Evolutionary conservation across 2,329 filamentous ascomycete species (phyloP).

Genomic region (Bipolaris bicolor): DNA sequence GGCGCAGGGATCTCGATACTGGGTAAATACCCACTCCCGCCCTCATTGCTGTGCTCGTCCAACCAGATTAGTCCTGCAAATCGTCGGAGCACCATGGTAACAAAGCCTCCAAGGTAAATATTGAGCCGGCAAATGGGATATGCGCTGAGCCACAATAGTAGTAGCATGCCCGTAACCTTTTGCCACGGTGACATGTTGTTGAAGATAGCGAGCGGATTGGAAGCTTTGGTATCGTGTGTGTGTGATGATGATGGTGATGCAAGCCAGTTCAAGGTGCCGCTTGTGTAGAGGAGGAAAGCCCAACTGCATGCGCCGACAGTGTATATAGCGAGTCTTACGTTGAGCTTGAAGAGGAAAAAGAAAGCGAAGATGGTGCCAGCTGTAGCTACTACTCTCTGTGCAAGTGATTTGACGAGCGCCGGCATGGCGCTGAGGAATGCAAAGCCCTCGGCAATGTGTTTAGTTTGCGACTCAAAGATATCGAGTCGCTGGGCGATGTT

Average conservation of each 20-base stretch:
- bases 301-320: conserved; percentile 26
- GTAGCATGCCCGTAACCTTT: conserved; percentile 17
- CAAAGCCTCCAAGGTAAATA: conserved; percentile 14
- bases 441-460: conserved; percentile 30
- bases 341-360: conserved; percentile 22
- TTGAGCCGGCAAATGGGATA: conserved; percentile 28
- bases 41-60: conserved; percentile 23
- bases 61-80: conserved; percentile 21
- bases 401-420: conserved; percentile 12
- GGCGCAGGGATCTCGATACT: conserved; percentile 27
- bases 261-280: conserved; percentile 23
- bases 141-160: conserved; percentile 26
- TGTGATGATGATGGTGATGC: conserved; percentile 1
- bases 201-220: not conserved
- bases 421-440: conserved; percentile 31
- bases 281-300: conserved; percentile 23
- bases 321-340: conserved; percentile 23
- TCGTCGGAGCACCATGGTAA: conserved; percentile 3
- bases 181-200: conserved; percentile 20
- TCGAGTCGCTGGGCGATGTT: conserved; percentile 27
- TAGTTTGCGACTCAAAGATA: conserved; percentile 26
- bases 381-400: conserved; percentile 14
- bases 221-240: not conserved
- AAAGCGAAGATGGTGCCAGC: conserved; percentile 21
- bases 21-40: conserved; percentile 16